Evolutionary conservation across 225 moss, liverwort and hornwort genomes (phyloP), one percentile per base, ranked within the genome.

Genomic region (Sphagnum contortum): DNA sequence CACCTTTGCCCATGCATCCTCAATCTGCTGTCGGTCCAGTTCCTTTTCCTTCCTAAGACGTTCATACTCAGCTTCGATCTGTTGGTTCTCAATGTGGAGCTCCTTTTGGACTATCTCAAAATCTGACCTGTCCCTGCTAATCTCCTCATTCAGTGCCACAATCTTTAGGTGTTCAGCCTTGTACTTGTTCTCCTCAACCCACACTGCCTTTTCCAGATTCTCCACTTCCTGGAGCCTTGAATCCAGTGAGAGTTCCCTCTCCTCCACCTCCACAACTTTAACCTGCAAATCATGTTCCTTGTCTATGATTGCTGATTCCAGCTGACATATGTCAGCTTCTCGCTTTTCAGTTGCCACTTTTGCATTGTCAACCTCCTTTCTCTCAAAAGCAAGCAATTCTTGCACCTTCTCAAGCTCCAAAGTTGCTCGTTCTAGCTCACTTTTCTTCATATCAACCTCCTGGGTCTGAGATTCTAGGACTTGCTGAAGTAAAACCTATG

Each of bases 1-100:
- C 48, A 84, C 84, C 78, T 81, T 84, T 64, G 80, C 84, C 61
- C 84, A 75, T 62, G 80, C 84, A 71, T 80, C 84, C 61, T 84
- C 80, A 11, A 84, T 84, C 61, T 84, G 80, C 73, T 78, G 75
- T 54, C 80, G 77, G 71, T 84, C 84, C 48, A 84, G 84, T 69
- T 84, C 84, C 62, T 80, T 80, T 68, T 84, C 84, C 45, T 73
- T 80, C 66, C 84, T 72, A 69, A 84, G 68, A 62, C 81, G 84
- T 75, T 84, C 84, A 45, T 80, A 75, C 68, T 84, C 84, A 45
- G 80, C 84, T 57, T 78, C 78, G 71, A 84, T 84, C 62, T 81
- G 84, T 52, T 78, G 71, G 69, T 81, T 84, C 51, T 81, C 75
- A 57, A 73, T 66, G 58, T 70, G 75, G 62, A 84, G 75, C 71